These are phyloP conservation scores for Beauveria sp. DNA, from an alignment of 2,329 filamentous ascomycete species.

Conservation along the genomic window DNA sequence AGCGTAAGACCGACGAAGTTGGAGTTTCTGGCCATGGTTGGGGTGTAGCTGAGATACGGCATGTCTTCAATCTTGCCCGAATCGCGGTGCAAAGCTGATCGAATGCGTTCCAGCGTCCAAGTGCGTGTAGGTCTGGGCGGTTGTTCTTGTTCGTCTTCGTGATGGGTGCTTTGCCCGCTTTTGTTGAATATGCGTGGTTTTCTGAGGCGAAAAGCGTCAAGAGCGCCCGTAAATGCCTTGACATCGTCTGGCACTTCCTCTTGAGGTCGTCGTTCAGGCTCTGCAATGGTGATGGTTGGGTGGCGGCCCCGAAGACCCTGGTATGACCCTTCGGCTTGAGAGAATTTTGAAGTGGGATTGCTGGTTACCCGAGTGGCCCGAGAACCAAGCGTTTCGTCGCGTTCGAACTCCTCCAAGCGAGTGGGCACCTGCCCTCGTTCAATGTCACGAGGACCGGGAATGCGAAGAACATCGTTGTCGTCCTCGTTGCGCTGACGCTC, in stretches of 20 bases:
- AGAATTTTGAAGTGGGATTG: neutral
- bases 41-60: constrained; percentile 91
- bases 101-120: constrained; percentile 52
- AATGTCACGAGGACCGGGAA: constrained; percentile 85
- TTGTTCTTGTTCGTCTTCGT: constrained; percentile 21
- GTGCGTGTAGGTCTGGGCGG: constrained; percentile 20
- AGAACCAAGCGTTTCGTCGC: constrained; percentile 18
- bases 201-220: constrained; percentile 36
- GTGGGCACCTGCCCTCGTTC: constrained; percentile 71
- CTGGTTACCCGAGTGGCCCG: neutral
- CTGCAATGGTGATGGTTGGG: constrained; percentile 59
- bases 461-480: constrained; percentile 63
- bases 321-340: neutral
- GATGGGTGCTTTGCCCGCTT: constrained; percentile 28
- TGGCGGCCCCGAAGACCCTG: constrained; percentile 28
- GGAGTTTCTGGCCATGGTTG: constrained; percentile 88
- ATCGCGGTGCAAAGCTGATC: constrained; percentile 46
- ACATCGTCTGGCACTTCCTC: constrained; percentile 34
- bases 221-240: constrained; percentile 31
- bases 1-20: constrained; percentile 82
- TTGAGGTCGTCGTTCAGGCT: constrained; percentile 41
- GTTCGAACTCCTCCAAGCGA: constrained; percentile 36
- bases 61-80: constrained; percentile 44
- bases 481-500: constrained; percentile 75
- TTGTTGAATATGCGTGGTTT: constrained; percentile 33